These are phyloP conservation scores for Coemansia sp. DNA, from an alignment of 192 early-diverging fungal genomes.

Conservation along the genomic window DNA sequence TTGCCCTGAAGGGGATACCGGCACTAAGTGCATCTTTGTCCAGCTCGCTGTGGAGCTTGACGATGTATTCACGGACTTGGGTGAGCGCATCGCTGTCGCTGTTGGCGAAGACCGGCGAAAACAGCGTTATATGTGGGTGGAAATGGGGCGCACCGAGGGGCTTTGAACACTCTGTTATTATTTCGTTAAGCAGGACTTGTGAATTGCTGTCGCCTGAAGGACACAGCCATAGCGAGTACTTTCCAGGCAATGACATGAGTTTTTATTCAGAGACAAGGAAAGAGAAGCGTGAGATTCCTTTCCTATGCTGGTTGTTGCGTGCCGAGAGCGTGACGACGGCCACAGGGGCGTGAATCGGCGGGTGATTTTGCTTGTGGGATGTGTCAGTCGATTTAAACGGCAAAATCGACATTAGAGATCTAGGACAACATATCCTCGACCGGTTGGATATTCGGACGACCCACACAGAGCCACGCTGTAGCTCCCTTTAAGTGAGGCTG, in stretches of 20 bases:
- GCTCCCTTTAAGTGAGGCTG: not conserved
- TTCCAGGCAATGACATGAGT: slow-evolving; percentile 7
- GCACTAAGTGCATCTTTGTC: not conserved
- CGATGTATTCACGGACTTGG: slow-evolving; percentile 18
- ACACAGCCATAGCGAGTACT: slow-evolving; percentile 52
- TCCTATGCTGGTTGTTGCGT: too few relatives aligned
- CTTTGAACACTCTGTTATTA: slow-evolving; percentile 13
- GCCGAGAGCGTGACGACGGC: too few relatives aligned
- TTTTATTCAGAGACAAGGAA: not conserved
- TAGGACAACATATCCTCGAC: not conserved
- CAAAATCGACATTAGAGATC: not conserved
- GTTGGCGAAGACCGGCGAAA: slow-evolving; percentile 29
- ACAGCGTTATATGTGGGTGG: slow-evolving; percentile 35
- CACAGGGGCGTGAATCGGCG: too few relatives aligned
- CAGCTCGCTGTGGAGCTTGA: slow-evolving; percentile 11
- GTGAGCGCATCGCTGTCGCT: slow-evolving; percentile 18
- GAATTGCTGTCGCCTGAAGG: slow-evolving; percentile 14
- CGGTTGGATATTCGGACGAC: slow-evolving; percentile 2
- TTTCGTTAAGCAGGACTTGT: not conserved
- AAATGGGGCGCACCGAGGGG: slow-evolving; percentile 22
- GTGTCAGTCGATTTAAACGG: not conserved
- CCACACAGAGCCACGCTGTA: slow-evolving; percentile 4
- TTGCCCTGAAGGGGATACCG: slow-evolving; percentile 19
- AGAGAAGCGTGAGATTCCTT: too few relatives aligned
- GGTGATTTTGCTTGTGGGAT: not conserved